Evolutionary conservation across 495 filamentous ascomycete species (phyloP), one percentile per base, ranked within the genome.

Genomic region (Haplographium delicatum): DNA sequence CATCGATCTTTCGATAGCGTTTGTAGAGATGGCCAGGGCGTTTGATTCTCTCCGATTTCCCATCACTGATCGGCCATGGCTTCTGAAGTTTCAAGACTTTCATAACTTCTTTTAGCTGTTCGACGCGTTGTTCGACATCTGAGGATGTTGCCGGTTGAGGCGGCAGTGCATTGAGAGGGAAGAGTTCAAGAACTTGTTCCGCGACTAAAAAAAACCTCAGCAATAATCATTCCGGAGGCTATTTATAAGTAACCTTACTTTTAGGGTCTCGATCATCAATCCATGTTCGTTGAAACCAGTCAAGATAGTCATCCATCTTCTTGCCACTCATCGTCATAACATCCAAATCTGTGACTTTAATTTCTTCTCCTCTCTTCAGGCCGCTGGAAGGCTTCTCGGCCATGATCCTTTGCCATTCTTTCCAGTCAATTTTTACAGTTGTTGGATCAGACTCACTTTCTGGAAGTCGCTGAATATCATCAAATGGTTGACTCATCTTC

Each of bases 201-300:
- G 54, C 20, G 30, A 63, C 59, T 62, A 41, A 8, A 15, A 19
- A 27, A n/a, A n/a, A n/a, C 6, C 23, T 46, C 46, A 43, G 50
- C 31, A 16, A 30, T 6, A n/a, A 31, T 30, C 22, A 42, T 13
- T 43, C 9, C 26, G 24, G 33, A 6, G 19, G 15, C 8, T 19
- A 4, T 15, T 22, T 15, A 35, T 34, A 15, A 31, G 30, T 11
- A 27, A 49, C n/a, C 60, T 46, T 62, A 78, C 74, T 67, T 54
- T 67, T 69, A 5, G 64, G 60, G 16, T 69, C 63, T 10, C 60
- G 58, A 15, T 76, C 67, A 46, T 79, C 73, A 39, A 85, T 60
- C 78, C 83, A 94, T 24, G 72, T 88, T 56, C 78, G 75, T 62
- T 91, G 84, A 59, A 88, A 95, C 86, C 88, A 96, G 63, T 91